These are phyloP conservation scores for Fusarium staphyleae DNA, from an alignment of 2,329 filamentous ascomycete species.

Conservation along the genomic window DNA sequence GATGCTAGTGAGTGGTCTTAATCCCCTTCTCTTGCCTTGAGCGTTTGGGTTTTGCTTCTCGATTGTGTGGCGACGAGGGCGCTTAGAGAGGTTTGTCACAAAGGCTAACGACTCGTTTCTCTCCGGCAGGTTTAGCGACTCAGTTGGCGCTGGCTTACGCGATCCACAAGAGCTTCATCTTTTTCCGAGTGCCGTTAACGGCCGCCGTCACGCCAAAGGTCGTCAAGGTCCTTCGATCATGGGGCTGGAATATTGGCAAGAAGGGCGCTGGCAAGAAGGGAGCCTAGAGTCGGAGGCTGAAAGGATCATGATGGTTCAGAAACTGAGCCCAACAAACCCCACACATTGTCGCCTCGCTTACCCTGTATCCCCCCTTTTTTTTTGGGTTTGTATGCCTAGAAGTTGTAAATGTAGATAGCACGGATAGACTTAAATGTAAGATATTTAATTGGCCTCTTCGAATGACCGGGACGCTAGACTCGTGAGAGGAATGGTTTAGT, in stretches of 20 bases:
- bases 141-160: constrained; percentile 94
- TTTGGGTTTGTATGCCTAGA: constrained; percentile 22
- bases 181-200: constrained; percentile 90
- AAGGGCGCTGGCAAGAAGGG: constrained; percentile 70
- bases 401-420: background rate
- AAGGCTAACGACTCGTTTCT: constrained; percentile 35
- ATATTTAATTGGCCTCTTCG: background rate
- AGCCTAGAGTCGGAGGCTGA: constrained; percentile 8
- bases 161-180: constrained; percentile 97
- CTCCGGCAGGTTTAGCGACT: constrained; percentile 67
- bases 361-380: constrained; percentile 1
- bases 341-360: constrained; percentile 1
- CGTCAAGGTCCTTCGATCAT: constrained; percentile 84
- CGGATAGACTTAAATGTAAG: background rate
- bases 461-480: too few relatives aligned
- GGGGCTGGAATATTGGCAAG: constrained; percentile 97
- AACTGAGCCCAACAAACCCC: constrained; percentile 13
- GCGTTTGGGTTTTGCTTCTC: constrained; percentile 6
- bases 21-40: constrained; percentile 2
- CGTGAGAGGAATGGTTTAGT: too few relatives aligned
- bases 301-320: constrained; percentile 14
- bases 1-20: constrained; percentile 74
- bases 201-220: constrained; percentile 91
- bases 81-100: constrained; percentile 14
- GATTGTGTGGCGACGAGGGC: constrained; percentile 4